Evolutionary conservation across 768 basidiomycete genomes (phyloP), one percentile per base, ranked within the genome.

Genomic region (Arthromyces matolae): DNA sequence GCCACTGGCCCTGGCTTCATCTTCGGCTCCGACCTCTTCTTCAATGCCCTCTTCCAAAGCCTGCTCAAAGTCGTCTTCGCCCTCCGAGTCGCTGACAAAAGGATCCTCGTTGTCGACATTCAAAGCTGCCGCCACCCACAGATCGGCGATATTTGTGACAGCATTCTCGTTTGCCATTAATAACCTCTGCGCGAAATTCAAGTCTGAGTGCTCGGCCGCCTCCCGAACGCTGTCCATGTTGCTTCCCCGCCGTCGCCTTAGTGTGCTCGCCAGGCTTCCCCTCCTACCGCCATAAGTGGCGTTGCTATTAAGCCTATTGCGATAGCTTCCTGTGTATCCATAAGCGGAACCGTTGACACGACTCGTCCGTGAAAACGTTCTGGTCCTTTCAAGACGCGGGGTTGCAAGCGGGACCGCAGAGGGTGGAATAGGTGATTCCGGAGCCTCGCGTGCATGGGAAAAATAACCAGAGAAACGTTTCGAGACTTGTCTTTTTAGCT

Each of bases 101-200:
- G 84, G 83, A 47, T 93, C 84, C 54, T 93, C 92, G 56, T 89
- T 87, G 60, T 95, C 93, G 24, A 86, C 91, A 50, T 95, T 96
- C 71, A 95, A 91, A 5, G 95, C 96, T 16, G 94, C 89, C 4
- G 93, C 92, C 42, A 98, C 91, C 96, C 96, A 99, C 18, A 99
- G 72, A 67, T 97, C 95, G 19, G 93, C 90, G 60, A 99, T 89
- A 56, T 86, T 92, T 47, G 91, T 94, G 4, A 93, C 93, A 10
- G 91, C 87, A 56, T 92, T 89, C 67, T 96, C 93, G 65, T 96
- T 96, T 16, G 95, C 95, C 72, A 94, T 83, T 35, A 95, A 69
- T 19, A 95, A 61, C 50, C 91, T 78, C 62, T 95, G 90, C 0
- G 94, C 86, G 55, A 97, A 92, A 58, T 89, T 92, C 42, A 92